Evolutionary conservation across 768 basidiomycete genomes (phyloP).

Genomic region (Tricholoma flavovirens): DNA sequence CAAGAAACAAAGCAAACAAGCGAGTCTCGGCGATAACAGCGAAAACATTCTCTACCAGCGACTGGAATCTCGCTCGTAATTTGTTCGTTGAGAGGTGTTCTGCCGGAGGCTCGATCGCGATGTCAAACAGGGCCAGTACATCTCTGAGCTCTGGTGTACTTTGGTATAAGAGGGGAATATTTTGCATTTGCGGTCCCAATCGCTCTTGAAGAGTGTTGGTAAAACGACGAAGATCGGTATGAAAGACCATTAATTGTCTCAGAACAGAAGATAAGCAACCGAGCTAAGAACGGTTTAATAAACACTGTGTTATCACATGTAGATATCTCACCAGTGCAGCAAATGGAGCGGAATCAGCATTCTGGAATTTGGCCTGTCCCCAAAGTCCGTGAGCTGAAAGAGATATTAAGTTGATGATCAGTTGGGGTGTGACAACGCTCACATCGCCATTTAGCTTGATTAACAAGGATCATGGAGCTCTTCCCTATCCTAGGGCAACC

Average conservation of each 20-base stretch:
- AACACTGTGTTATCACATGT: neutral
- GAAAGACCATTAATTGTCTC: conserved; percentile 69
- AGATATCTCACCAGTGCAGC: conserved; percentile 38
- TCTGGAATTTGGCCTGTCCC: conserved; percentile 74
- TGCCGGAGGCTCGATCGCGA: conserved; percentile 43
- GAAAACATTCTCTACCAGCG: conserved; percentile 65
- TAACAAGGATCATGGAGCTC: conserved; percentile 61
- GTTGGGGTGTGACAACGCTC: conserved; percentile 7
- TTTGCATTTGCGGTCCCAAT: conserved; percentile 65
- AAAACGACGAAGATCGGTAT: conserved; percentile 63
- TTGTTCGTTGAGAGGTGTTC: conserved; percentile 54
- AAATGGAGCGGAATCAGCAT: conserved; percentile 61
- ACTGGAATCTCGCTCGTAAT: conserved; percentile 65
- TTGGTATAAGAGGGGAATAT: conserved; percentile 64
- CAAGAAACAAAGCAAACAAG: conserved; percentile 64
- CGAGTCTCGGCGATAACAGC: conserved; percentile 63
- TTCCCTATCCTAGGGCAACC: conserved; percentile 52
- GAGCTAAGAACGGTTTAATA: conserved; percentile 35
- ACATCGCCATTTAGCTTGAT: conserved; percentile 73
- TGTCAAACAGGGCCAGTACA: conserved; percentile 50
- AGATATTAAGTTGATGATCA: conserved; percentile 1
- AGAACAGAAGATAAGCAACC: conserved; percentile 66
- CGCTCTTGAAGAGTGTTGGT: conserved; percentile 51
- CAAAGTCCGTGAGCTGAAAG: conserved; percentile 58
- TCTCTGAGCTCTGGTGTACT: conserved; percentile 66